A percentile compares a stretch with the other conserved stretches of the same genome.
phyloP scores from a whole-genome alignment of 2,329 filamentous ascomycete species.

The Cercospora beticola region DNA sequence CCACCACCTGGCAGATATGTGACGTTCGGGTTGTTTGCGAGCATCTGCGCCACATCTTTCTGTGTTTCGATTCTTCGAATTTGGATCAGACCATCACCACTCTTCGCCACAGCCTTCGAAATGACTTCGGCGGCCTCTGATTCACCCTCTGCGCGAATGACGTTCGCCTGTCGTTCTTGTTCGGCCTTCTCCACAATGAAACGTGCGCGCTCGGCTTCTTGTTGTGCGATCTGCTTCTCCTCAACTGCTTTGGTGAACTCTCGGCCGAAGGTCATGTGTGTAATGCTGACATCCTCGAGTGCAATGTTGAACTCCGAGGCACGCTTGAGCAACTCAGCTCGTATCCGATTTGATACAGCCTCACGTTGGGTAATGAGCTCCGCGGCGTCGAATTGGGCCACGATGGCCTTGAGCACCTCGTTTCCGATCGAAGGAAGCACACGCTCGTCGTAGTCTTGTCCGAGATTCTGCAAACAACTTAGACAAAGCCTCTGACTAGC shows the following conservation, averaged over 20 bases:
- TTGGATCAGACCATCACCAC: slow-evolving; percentile 88
- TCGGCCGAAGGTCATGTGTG: slow-evolving; percentile 99
- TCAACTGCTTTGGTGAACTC: slow-evolving; percentile 99
- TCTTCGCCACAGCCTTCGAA: slow-evolving; percentile 87
- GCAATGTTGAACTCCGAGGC: slow-evolving; percentile 98
- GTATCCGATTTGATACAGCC: slow-evolving; percentile 93
- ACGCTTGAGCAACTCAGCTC: slow-evolving; percentile 84
- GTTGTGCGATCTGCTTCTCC: slow-evolving; percentile 99
- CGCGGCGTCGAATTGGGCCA: slow-evolving; percentile 55
- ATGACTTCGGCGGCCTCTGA: slow-evolving; percentile 96
- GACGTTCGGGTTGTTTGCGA: slow-evolving; percentile 90
- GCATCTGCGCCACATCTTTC: slow-evolving; percentile 88
- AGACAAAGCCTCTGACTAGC: not conserved
- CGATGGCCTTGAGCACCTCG: slow-evolving; percentile 56
- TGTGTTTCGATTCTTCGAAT: slow-evolving; percentile 97
- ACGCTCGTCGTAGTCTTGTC: slow-evolving; percentile 88
- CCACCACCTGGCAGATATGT: slow-evolving; percentile 82
- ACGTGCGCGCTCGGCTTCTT: slow-evolving; percentile 93
- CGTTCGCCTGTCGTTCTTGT: slow-evolving; percentile 97
- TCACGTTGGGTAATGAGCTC: slow-evolving; percentile 94
- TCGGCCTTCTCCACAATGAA: slow-evolving; percentile 99
- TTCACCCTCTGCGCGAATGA: slow-evolving; percentile 97
- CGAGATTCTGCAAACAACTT: slow-evolving; percentile 70
- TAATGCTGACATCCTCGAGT: slow-evolving; percentile 97
- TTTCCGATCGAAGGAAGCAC: slow-evolving; percentile 56